These are phyloP conservation scores for Phytophthora chlamydospora DNA, from an alignment of 352 stramenopile genomes.

Conservation along the genomic window DNA sequence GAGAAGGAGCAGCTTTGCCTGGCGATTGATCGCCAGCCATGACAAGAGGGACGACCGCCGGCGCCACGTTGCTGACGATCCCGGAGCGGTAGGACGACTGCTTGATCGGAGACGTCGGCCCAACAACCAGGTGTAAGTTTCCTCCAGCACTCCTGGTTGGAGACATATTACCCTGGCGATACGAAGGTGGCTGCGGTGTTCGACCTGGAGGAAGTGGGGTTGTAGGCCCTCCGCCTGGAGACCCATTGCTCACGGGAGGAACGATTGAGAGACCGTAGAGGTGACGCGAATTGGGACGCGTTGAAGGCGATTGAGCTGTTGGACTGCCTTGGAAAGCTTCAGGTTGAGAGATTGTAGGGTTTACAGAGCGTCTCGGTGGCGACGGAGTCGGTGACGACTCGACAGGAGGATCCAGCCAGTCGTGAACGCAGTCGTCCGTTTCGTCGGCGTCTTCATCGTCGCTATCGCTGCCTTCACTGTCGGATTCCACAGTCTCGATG, in stretches of 20 bases:
- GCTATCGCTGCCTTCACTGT: slow-evolving; percentile 28
- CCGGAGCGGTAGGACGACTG: slow-evolving; percentile 56
- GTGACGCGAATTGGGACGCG: slow-evolving; percentile 23
- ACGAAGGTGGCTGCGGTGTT: slow-evolving; percentile 35
- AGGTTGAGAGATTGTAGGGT: slow-evolving; percentile 10
- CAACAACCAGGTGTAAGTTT: slow-evolving; percentile 14
- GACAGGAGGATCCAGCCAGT: slow-evolving; percentile 52
- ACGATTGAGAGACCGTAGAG: slow-evolving; percentile 29
- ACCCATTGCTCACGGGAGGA: slow-evolving; percentile 8
- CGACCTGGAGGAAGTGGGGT: slow-evolving; percentile 21
- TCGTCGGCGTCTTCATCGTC: slow-evolving; percentile 41
- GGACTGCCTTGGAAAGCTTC: slow-evolving; percentile 7
- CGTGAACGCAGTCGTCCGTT: slow-evolving; percentile 49
- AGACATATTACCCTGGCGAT: slow-evolving; percentile 44
- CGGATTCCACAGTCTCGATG: slow-evolving; percentile 33
- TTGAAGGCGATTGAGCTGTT: slow-evolving; percentile 5
- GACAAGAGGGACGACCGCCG: slow-evolving; percentile 47
- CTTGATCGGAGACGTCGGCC: slow-evolving; percentile 39
- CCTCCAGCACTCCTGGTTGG: slow-evolving; percentile 44
- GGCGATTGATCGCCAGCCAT: slow-evolving; percentile 21
- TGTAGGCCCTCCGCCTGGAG: slow-evolving; percentile 3
- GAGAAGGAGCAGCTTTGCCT: slow-evolving; percentile 16
- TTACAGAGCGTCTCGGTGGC: slow-evolving; percentile 8
- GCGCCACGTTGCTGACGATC: slow-evolving; percentile 47
- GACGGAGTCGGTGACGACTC: background rate